A percentile compares a stretch with the other conserved stretches of the same genome.
phyloP scores from a whole-genome alignment of 306 rosid genomes.

The Rosa chinensis region DNA sequence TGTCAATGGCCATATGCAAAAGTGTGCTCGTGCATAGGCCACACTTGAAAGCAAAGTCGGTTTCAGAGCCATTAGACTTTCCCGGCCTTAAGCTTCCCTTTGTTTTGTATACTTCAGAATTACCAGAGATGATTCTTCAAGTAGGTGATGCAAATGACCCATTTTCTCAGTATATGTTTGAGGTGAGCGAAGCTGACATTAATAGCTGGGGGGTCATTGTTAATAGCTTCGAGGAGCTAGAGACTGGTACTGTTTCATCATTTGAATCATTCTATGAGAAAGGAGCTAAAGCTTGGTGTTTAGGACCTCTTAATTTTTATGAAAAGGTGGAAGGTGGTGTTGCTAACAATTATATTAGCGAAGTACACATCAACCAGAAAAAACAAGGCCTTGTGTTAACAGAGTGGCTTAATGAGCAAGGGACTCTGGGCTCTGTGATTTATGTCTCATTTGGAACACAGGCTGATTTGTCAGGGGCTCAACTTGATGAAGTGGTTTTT shows the following conservation, averaged over 20 bases:
- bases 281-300: slow-evolving; percentile 23
- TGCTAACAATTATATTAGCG: neutral
- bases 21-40: slow-evolving; percentile 14
- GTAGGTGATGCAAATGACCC: neutral
- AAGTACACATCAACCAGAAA: slow-evolving; percentile 6
- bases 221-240: slow-evolving; percentile 32
- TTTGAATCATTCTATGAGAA: slow-evolving; percentile 23
- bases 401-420: slow-evolving; percentile 5
- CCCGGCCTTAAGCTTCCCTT: slow-evolving; percentile 21
- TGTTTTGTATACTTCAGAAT: neutral
- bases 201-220: slow-evolving; percentile 36
- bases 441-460: slow-evolving; percentile 38
- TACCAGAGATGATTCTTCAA: slow-evolving; percentile 23
- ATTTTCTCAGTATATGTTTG: slow-evolving; percentile 5
- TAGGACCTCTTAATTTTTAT: slow-evolving; percentile 30
- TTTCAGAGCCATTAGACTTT: slow-evolving; percentile 7
- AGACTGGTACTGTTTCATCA: slow-evolving; percentile 12
- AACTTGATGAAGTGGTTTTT: slow-evolving; percentile 33
- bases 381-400: neutral
- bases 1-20: slow-evolving; percentile 33
- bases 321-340: slow-evolving; percentile 12
- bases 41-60: neutral
- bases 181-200: slow-evolving; percentile 13
- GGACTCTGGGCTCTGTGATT: slow-evolving; percentile 18
- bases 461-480: slow-evolving; percentile 21